Evolutionary conservation across 495 filamentous ascomycete genomes (phyloP).

Genomic region (Annulohypoxylon bovei): DNA sequence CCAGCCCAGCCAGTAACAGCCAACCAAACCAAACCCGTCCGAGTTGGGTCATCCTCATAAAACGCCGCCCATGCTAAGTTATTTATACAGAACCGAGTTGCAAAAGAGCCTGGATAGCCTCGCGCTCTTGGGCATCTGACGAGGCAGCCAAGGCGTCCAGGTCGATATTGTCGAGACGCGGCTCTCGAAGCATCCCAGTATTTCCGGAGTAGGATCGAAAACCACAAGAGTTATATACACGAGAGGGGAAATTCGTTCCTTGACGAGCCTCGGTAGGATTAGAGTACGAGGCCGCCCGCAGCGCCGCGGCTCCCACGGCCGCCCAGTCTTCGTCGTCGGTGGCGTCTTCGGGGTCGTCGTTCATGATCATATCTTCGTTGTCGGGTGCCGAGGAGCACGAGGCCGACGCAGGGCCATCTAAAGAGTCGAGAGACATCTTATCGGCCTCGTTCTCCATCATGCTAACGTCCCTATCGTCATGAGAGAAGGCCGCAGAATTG

Average conservation of each 20-base stretch:
- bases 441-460: constrained; percentile 90
- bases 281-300: constrained; percentile 76
- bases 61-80: constrained; percentile 61
- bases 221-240: constrained; percentile 59
- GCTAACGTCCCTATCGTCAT: constrained; percentile 71
- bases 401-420: constrained; percentile 76
- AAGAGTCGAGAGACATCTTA: constrained; percentile 94
- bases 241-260: constrained; percentile 51
- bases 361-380: constrained; percentile 71
- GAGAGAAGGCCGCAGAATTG: constrained; percentile 78
- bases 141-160: constrained; percentile 61
- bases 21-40: constrained; percentile 37
- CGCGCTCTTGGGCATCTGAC: constrained; percentile 77
- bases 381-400: constrained; percentile 82
- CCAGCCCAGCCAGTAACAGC: constrained; percentile 38
- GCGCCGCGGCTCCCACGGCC: constrained; percentile 83
- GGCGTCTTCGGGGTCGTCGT: constrained; percentile 76
- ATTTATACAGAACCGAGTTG: constrained; percentile 87
- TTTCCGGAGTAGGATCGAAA: constrained; percentile 59
- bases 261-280: constrained; percentile 47
- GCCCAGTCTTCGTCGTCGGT: constrained; percentile 99
- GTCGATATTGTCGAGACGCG: constrained; percentile 59
- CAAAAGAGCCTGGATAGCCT: constrained; percentile 84
- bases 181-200: constrained; percentile 59
- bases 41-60: constrained; percentile 38